A percentile compares a stretch with the other conserved stretches of the same genome.
Evolutionary conservation across 1,284 basidiomycete species (phyloP).

Genomic region (Leccinum pachyderme): DNA sequence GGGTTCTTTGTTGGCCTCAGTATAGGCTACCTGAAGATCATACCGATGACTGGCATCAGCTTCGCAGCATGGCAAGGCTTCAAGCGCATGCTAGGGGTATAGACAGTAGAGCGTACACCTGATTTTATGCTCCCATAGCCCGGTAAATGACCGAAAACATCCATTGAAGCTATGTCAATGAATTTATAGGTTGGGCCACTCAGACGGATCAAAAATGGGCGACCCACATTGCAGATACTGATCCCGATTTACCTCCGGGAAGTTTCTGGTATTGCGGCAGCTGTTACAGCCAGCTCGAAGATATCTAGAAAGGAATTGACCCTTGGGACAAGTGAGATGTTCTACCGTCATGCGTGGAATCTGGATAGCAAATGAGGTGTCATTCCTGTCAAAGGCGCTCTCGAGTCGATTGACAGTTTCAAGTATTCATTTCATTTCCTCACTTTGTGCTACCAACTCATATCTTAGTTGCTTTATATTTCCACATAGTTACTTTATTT

Average conservation of each 20-base stretch:
- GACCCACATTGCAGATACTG: background rate
- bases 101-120: slow-evolving; percentile 15
- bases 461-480: background rate
- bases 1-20: slow-evolving; percentile 94
- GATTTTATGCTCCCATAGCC: background rate
- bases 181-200: background rate
- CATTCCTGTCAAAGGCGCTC: too few species aligned
- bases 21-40: slow-evolving; percentile 95
- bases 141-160: background rate
- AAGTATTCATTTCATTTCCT: background rate
- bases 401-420: too few species aligned
- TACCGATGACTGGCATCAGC: slow-evolving; percentile 92
- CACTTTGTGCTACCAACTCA: background rate
- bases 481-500: background rate
- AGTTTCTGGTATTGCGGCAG: background rate
- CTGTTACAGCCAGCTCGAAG: background rate
- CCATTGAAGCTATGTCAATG: background rate
- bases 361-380: too few species aligned
- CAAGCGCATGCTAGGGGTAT: slow-evolving; percentile 59
- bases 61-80: slow-evolving; percentile 76
- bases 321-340: background rate
- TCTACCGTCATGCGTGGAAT: too few species aligned
- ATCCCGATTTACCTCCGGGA: background rate
- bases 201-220: background rate
- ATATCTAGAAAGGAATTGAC: background rate